Evolutionary conservation across 208 protist species (phyloP).

Genomic region (Kentomonas sorsogonicus): DNA sequence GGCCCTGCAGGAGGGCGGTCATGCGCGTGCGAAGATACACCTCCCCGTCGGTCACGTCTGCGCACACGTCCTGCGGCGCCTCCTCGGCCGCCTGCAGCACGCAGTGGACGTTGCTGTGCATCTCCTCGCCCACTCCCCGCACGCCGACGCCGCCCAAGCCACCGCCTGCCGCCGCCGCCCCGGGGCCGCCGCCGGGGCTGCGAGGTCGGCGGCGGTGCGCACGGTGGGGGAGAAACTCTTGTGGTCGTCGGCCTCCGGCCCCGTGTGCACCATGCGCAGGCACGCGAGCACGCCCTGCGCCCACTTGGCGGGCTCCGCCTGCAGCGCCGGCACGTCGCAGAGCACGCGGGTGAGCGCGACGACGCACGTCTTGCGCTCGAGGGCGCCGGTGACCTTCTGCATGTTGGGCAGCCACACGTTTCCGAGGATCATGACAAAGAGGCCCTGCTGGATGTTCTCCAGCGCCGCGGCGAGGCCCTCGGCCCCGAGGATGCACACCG

Average conservation of each 20-base stretch:
- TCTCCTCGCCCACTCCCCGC: constrained; percentile 10
- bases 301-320: constrained; percentile 49
- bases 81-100: constrained; percentile 66
- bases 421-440: constrained; percentile 80
- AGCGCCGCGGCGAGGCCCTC: constrained; percentile 52
- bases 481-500: constrained; percentile 54
- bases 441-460: constrained; percentile 57
- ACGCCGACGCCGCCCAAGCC: constrained; percentile 8
- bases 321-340: constrained; percentile 53
- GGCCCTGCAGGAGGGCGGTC: constrained; percentile 40
- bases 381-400: constrained; percentile 73
- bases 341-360: constrained; percentile 74
- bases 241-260: constrained; percentile 70
- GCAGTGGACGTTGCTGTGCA: constrained; percentile 66
- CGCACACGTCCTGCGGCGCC: constrained; percentile 63
- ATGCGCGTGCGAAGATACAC: constrained; percentile 59
- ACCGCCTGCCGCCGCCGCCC: constrained; percentile 9
- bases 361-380: constrained; percentile 82
- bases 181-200: constrained; percentile 7
- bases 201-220: constrained; percentile 34
- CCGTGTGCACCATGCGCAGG: constrained; percentile 67
- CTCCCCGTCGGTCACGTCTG: constrained; percentile 49
- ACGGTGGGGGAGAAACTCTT: constrained; percentile 55
- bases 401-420: constrained; percentile 75
- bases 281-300: constrained; percentile 57